phyloP scores from a whole-genome alignment of 169 alveolate species.

The Eimeria brunetti region DNA sequence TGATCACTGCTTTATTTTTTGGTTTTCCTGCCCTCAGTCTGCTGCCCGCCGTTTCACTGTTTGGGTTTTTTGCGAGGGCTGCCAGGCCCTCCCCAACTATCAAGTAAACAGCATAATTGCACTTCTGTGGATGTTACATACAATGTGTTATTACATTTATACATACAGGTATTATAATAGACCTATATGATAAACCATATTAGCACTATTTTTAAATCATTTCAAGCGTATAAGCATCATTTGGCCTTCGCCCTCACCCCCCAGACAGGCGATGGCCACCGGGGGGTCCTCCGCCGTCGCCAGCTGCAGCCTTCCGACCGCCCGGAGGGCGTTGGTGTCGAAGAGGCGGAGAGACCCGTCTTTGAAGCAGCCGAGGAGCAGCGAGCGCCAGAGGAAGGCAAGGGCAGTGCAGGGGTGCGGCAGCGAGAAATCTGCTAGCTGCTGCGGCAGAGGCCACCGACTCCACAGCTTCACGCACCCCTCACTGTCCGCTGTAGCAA shows the following conservation, averaged over 20 bases:
- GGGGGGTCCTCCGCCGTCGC: conserved; percentile 53
- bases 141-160: too few relatives aligned
- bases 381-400: conserved; percentile 36
- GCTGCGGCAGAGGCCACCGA: conserved; percentile 82
- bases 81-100: too few relatives aligned
- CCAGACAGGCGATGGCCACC: conserved; percentile 40
- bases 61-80: too few relatives aligned
- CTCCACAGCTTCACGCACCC: conserved; percentile 56
- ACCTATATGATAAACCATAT: too few relatives aligned
- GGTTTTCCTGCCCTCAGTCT: too few relatives aligned
- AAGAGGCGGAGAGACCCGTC: conserved; percentile 73
- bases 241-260: conserved; percentile 37
- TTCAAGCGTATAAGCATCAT: too few relatives aligned
- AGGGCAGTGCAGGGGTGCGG: conserved; percentile 64
- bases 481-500: conserved; percentile 75
- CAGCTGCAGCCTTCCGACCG: conserved; percentile 69
- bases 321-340: conserved; percentile 22
- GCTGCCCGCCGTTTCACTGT: too few relatives aligned
- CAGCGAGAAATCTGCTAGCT: conserved; percentile 58
- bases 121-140: too few relatives aligned
- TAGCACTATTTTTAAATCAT: too few relatives aligned
- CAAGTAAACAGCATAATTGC: too few relatives aligned
- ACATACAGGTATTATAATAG: too few relatives aligned
- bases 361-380: conserved; percentile 55
- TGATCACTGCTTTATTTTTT: too few relatives aligned